Conservation (phyloP, 2,329 filamentous ascomycete species). For the Ophioceras dolichostomum region DNA sequence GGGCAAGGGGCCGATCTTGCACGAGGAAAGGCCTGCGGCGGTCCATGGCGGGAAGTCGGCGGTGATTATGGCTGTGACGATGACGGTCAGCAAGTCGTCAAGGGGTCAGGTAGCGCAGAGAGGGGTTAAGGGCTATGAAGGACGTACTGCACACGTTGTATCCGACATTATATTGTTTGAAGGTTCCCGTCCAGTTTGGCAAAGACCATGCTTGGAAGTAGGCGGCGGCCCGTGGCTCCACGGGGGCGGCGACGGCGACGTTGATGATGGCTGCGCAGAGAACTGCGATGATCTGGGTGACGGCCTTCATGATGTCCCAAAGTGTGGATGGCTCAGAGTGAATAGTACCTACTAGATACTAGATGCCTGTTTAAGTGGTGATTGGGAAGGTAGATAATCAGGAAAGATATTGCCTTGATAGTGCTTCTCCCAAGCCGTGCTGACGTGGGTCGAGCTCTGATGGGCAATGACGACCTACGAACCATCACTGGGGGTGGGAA, state of each 20-base stretch:
- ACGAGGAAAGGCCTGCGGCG: neutral
- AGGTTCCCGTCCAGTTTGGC: neutral
- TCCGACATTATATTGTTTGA: slow-evolving; percentile 1
- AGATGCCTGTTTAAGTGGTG: neutral
- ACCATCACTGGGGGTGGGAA: too few species aligned
- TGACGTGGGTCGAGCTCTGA: too few species aligned
- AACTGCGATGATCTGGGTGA: neutral
- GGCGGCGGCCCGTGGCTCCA: neutral
- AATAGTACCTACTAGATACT: neutral
- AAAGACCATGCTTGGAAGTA: neutral
- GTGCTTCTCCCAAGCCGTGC: neutral
- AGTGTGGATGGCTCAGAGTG: neutral
- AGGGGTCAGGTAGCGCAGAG: neutral
- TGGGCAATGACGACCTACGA: too few species aligned
- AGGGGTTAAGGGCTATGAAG: too few species aligned
- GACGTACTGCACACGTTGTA: neutral
- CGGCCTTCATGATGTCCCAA: neutral
- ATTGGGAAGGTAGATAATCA: neutral
- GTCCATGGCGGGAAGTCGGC: slow-evolving; percentile 1
- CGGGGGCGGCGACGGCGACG: neutral
- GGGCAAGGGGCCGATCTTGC: neutral
- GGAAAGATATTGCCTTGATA: neutral
- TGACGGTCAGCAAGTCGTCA: too few species aligned
- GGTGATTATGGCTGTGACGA: neutral
- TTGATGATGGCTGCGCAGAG: neutral